phyloP scores from a whole-genome alignment of 768 basidiomycete species.

The Pleurotus sapidus region DNA sequence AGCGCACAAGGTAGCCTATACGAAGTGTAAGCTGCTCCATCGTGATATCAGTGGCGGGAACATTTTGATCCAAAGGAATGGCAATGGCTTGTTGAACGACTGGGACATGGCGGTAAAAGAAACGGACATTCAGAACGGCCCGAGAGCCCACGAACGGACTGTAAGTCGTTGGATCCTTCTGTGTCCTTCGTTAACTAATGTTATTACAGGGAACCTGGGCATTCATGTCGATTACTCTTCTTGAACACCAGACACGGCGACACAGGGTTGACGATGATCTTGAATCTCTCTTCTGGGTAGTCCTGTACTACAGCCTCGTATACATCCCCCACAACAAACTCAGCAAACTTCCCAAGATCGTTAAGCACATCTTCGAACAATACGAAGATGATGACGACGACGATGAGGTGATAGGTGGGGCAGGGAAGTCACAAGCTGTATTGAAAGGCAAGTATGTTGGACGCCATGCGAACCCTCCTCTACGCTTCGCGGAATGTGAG shows the following conservation, averaged over 20 bases:
- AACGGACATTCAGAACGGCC: background rate
- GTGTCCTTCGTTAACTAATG: too few relatives aligned
- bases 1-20: constrained; percentile 3
- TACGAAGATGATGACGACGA: too few relatives aligned
- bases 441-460: too few relatives aligned
- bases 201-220: constrained; percentile 29
- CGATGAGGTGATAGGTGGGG: too few relatives aligned
- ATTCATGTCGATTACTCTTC: constrained; percentile 26
- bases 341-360: background rate
- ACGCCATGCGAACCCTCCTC: too few relatives aligned
- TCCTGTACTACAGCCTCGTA: constrained; percentile 12
- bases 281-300: constrained; percentile 27
- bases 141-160: constrained; percentile 1
- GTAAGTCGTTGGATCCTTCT: background rate
- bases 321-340: constrained; percentile 11
- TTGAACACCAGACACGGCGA: too few relatives aligned
- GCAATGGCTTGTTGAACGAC: constrained; percentile 5
- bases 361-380: too few relatives aligned
- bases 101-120: constrained; percentile 6
- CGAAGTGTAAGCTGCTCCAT: constrained; percentile 3
- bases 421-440: too few relatives aligned
- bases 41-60: constrained; percentile 10
- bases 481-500: too few relatives aligned
- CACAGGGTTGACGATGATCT: constrained; percentile 23
- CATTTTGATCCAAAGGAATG: constrained; percentile 1